phyloP scores from a whole-genome alignment of 257 asterid species.

The Nicotiana tabacum region DNA sequence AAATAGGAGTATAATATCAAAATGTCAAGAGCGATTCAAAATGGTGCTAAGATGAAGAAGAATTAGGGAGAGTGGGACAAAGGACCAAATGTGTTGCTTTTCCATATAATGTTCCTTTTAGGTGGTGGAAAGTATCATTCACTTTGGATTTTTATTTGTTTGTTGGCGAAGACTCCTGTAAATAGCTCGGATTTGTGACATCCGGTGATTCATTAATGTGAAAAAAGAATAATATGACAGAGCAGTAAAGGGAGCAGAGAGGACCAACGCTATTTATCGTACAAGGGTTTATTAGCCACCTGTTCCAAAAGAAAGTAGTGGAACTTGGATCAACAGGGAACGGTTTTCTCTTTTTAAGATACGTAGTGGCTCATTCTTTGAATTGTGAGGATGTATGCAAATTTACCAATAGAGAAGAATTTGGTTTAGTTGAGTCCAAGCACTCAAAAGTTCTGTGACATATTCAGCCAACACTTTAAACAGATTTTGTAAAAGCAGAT shows the following conservation, averaged over 20 bases:
- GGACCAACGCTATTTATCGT: neutral
- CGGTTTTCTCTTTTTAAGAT: neutral
- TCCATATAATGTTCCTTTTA: neutral
- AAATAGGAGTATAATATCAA: neutral
- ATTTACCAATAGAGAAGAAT: neutral
- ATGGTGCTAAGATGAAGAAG: neutral
- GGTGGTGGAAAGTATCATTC: neutral
- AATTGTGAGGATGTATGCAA: neutral
- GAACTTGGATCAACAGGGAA: neutral
- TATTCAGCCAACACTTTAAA: neutral
- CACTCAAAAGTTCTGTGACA: neutral
- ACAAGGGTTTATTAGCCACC: neutral
- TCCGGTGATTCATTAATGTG: neutral
- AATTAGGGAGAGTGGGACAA: neutral
- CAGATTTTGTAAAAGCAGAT: slow-evolving; percentile 2
- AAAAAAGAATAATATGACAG: neutral
- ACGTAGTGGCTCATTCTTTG: neutral
- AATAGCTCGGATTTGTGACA: neutral
- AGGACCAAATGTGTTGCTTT: neutral
- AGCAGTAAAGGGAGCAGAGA: neutral
- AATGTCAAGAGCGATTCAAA: neutral
- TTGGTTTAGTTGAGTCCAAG: neutral
- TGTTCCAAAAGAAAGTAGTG: neutral
- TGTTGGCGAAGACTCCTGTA: neutral
- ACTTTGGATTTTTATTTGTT: neutral